A percentile compares a stretch with the other conserved stretches of the same genome.
phyloP scores from a whole-genome alignment of 73 alveolate species.

The Tetrahymena malaccensis region DNA sequence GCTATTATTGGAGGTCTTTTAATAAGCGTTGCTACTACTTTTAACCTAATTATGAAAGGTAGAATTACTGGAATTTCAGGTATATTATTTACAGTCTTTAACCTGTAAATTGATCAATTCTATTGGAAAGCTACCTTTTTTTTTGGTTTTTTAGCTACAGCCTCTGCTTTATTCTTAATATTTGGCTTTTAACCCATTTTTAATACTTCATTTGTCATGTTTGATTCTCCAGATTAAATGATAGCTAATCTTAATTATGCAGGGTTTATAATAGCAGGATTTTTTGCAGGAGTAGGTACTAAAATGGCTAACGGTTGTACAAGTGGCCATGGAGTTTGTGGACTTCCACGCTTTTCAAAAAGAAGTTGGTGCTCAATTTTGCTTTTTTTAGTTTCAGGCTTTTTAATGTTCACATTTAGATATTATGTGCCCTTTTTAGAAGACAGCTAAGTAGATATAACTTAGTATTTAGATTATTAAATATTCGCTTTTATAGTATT shows the following conservation, averaged over 20 bases:
- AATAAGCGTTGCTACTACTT: conserved; percentile 56
- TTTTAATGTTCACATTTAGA: conserved; percentile 28
- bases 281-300: conserved; percentile 71
- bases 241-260: background rate
- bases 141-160: background rate
- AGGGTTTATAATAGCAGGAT: conserved; percentile 69
- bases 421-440: background rate
- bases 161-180: background rate
- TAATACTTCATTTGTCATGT: background rate
- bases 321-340: conserved; percentile 95
- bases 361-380: conserved; percentile 65
- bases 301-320: conserved; percentile 92
- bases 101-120: conserved; percentile 8
- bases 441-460: background rate
- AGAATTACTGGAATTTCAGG: conserved; percentile 73
- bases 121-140: conserved; percentile 37
- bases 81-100: conserved; percentile 24
- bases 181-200: background rate
- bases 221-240: background rate
- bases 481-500: background rate
- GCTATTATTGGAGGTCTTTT: conserved; percentile 60
- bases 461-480: background rate
- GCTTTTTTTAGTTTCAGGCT: conserved; percentile 43
- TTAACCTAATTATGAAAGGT: conserved; percentile 56
- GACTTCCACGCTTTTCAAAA: conserved; percentile 78